A percentile compares a stretch with the other conserved stretches of the same genome.
phyloP scores from a whole-genome alignment of 805 yeast species.

The Priceomyces melissophilus region DNA sequence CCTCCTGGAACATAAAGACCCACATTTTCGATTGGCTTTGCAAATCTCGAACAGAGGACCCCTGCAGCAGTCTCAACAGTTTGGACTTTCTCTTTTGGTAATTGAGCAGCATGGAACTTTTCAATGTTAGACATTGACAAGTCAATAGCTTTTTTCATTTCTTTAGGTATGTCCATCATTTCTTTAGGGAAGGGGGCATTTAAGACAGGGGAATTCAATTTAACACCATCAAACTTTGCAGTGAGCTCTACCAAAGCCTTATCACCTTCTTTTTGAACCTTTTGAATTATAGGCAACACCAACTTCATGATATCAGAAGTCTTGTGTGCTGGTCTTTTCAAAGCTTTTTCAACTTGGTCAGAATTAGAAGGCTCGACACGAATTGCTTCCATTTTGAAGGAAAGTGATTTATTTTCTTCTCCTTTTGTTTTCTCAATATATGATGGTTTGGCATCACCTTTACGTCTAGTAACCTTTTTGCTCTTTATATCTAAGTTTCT shows the following conservation, averaged over 20 bases:
- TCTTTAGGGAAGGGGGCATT: conserved; percentile 84
- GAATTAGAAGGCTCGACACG: conserved; percentile 37
- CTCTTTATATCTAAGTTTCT: conserved; percentile 79
- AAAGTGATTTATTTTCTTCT: conserved; percentile 17
- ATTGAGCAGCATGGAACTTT: conserved; percentile 92
- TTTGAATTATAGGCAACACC: conserved; percentile 83
- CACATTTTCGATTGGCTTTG: conserved; percentile 90
- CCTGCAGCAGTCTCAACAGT: conserved; percentile 93
- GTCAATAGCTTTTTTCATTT: conserved; percentile 81
- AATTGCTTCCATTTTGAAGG: conserved; percentile 51
- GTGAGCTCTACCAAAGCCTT: conserved; percentile 85
- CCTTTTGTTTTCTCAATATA: conserved; percentile 43
- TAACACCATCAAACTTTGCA: conserved; percentile 85
- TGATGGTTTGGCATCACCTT: conserved; percentile 92
- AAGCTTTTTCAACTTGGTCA: conserved; percentile 53
- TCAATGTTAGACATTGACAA: conserved; percentile 83
- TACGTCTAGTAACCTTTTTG: conserved; percentile 83
- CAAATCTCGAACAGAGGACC: conserved; percentile 88
- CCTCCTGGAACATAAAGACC: conserved; percentile 99
- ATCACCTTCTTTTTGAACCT: conserved; percentile 78
- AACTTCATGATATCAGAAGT: conserved; percentile 89
- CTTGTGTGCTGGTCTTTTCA: conserved; percentile 93
- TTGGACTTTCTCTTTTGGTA: conserved; percentile 63
- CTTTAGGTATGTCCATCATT: conserved; percentile 67
- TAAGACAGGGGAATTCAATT: conserved; percentile 66